Conservation (phyloP, 2,329 filamentous ascomycete genomes). For the Neopestalotiopsis rosae region DNA sequence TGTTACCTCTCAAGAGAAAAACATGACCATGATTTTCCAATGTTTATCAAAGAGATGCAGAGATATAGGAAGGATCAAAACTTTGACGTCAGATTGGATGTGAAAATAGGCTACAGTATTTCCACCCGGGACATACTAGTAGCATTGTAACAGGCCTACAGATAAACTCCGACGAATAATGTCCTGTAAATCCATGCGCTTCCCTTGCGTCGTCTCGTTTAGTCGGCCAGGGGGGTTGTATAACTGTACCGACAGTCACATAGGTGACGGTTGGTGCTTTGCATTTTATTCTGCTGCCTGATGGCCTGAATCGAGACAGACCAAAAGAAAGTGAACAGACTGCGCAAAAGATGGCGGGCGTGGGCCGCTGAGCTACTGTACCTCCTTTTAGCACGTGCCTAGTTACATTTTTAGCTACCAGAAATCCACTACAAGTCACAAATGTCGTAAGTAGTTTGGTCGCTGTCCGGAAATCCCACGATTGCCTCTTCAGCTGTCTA, state of each 20-base stretch:
- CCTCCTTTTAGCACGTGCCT: neutral
- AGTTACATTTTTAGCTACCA: neutral
- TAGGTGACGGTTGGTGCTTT: neutral
- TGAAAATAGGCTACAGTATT: slow-evolving; percentile 14
- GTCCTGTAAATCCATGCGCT: too few relatives aligned
- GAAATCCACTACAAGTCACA: neutral
- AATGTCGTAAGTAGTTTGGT: neutral
- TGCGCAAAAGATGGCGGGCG: neutral
- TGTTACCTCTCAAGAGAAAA: neutral
- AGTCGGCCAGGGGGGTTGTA: neutral
- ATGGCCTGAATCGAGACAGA: neutral
- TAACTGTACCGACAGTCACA: neutral
- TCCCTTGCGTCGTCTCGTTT: neutral
- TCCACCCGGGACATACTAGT: neutral
- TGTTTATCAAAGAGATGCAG: neutral
- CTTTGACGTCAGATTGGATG: neutral
- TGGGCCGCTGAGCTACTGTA: neutral
- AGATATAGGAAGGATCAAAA: neutral
- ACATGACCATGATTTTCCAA: neutral
- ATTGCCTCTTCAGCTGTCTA: too few relatives aligned
- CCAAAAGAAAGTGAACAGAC: neutral
- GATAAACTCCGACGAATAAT: neutral
- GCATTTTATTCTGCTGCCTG: slow-evolving; percentile 2
- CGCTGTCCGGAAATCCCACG: too few relatives aligned
- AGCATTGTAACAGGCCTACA: neutral